Conservation (phyloP, 2,329 filamentous ascomycete genomes). For the Aspergillus texensis region DNA sequence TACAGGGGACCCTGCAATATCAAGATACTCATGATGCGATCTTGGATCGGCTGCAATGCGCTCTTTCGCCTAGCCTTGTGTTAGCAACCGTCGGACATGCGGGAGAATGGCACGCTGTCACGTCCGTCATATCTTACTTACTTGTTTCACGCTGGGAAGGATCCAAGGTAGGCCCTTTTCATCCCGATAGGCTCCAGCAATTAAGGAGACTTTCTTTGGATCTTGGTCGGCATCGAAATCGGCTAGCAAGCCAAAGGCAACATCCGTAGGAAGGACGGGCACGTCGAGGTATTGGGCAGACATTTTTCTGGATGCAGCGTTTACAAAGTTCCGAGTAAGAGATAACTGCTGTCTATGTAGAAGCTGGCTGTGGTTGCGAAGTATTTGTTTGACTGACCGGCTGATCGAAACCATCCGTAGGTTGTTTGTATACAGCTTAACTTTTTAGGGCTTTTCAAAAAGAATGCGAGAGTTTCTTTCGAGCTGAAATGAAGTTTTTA, state of each 20-base stretch:
- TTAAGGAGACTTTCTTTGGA: conserved; percentile 43
- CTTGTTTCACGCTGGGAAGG: conserved; percentile 39
- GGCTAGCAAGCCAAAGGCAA: conserved; percentile 29
- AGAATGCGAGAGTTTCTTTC: not conserved
- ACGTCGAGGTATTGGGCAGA: not conserved
- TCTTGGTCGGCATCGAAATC: conserved; percentile 25
- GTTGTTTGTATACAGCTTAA: too few relatives aligned
- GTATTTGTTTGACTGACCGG: not conserved
- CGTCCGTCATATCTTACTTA: conserved; percentile 6
- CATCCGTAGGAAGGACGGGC: not conserved
- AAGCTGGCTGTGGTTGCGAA: not conserved
- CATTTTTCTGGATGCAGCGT: not conserved
- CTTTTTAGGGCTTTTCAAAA: too few relatives aligned
- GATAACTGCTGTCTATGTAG: not conserved
- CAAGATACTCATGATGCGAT: conserved; percentile 86
- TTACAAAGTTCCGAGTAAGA: not conserved
- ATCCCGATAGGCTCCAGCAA: conserved; percentile 45
- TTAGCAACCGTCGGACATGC: not conserved
- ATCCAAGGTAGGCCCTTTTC: conserved; percentile 42
- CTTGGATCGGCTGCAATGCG: conserved; percentile 58
- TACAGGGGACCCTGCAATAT: conserved; percentile 73
- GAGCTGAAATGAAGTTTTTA: not conserved
- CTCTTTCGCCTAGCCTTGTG: conserved; percentile 53
- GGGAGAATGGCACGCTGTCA: not conserved
- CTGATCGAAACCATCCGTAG: not conserved